A percentile compares a stretch with the other conserved stretches of the same genome.
Evolutionary conservation across 2,329 filamentous ascomycete species (phyloP).

Genomic region (Aspergillus pseudotamarii): DNA sequence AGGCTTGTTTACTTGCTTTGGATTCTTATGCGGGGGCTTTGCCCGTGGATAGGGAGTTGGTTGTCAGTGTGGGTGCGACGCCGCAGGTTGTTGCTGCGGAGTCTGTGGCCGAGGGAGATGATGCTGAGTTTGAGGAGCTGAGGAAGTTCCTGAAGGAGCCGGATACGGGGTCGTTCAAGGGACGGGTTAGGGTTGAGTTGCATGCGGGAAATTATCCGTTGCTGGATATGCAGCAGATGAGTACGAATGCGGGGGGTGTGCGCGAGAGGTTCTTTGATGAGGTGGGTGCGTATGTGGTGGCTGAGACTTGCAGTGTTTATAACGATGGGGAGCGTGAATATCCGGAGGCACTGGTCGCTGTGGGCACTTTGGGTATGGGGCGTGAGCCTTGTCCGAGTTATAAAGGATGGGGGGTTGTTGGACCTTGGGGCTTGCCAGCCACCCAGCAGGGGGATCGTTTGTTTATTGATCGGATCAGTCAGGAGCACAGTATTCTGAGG

Average conservation of each 20-base stretch:
- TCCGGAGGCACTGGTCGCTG: conserved; percentile 69
- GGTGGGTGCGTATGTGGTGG: conserved; percentile 69
- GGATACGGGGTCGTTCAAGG: background rate
- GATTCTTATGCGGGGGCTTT: conserved; percentile 20
- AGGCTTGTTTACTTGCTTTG: conserved; percentile 42
- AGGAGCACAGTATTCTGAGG: conserved; percentile 75
- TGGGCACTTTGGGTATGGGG: conserved; percentile 70
- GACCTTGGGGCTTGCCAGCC: conserved; percentile 55
- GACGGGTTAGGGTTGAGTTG: conserved; percentile 60
- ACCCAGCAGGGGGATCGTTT: conserved; percentile 52
- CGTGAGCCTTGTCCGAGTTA: conserved; percentile 74
- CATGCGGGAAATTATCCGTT: conserved; percentile 77
- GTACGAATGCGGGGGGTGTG: conserved; percentile 62
- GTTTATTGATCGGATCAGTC: conserved; percentile 72
- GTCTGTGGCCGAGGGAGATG: conserved; percentile 51
- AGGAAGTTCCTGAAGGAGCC: conserved; percentile 32
- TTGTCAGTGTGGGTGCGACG: conserved; percentile 74
- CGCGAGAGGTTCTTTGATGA: conserved; percentile 45
- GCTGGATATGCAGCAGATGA: conserved; percentile 77
- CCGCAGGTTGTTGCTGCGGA: conserved; percentile 71
- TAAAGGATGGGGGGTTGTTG: conserved; percentile 70
- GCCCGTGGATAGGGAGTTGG: conserved; percentile 36
- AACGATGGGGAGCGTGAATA: conserved; percentile 55
- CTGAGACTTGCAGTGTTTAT: conserved; percentile 72
- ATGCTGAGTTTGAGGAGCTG: conserved; percentile 33